Base-by-base conservation (phyloP, 345 rosid species). In the Brassica rapa region DNA sequence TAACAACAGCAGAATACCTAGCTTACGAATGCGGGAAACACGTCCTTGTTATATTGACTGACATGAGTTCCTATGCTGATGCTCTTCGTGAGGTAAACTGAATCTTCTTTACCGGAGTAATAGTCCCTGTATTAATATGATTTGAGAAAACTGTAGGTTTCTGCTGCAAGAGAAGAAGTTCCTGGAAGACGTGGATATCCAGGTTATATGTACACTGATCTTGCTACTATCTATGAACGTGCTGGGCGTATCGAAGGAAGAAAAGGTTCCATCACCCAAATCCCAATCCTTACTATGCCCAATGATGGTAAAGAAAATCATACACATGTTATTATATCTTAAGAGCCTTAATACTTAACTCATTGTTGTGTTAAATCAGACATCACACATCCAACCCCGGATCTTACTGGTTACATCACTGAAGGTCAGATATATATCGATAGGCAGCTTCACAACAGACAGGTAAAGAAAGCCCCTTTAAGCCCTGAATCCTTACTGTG, bases 171-270 rank as follows among this genome's bases (percentile, higher is more conserved):
- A 74, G 99, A 95, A 72, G 99, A 93, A 88, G 99, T 95, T 4
- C 99, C 99, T 6, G 99, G 99, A 82, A 89, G 99, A 82, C 98
- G 98, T 87, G 99, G 97, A 78, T 95, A 95, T 87, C 99, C 98
- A 2, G 99, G 99, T 32, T 95, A 95, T 74, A 95, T 95, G 99
- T 95, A 95, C 75, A 95, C 99, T 24, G 99, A 95, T 91, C 90
- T 95, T 87, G 98, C 98, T 68, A 90, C 94, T 66, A 95, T 95
- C n/a, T 95, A 95, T 68, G 99, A 95, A 77, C 92, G 97, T 70
- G 99, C 99, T 64, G 99, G 99, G 63, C 86, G 98, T 75, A 93
- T 95, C 78, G 99, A 95, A 83, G 99, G 99, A 57, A 77, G 98
- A 76, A 95, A 87, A 77, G 99, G 99, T 79, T 95, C 99, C 70